Conservation (phyloP, 345 rosid genomes). For the Citrus sp. region DNA sequence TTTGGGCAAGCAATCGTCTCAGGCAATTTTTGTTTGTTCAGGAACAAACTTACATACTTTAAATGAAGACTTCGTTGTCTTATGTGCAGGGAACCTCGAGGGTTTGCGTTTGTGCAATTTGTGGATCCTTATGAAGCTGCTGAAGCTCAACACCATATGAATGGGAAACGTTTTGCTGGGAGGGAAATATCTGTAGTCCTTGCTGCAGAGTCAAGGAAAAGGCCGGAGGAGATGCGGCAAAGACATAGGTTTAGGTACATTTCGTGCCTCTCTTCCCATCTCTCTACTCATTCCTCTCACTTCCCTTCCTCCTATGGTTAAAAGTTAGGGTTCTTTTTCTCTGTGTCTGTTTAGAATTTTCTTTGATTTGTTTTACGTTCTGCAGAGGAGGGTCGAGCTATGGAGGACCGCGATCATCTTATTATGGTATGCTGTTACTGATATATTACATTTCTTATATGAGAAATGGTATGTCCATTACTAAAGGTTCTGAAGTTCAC, state of each 20-base stretch:
- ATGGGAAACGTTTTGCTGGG: constrained; percentile 78
- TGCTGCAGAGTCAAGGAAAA: constrained; percentile 91
- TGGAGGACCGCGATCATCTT: constrained; percentile 53
- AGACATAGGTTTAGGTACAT: constrained; percentile 61
- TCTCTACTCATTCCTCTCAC: no score
- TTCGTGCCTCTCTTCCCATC: not conserved
- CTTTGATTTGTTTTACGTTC: constrained; percentile 14
- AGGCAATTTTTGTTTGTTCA: constrained; percentile 12
- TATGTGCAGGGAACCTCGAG: constrained; percentile 77
- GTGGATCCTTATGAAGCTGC: constrained; percentile 84
- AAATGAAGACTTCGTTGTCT: constrained; percentile 20
- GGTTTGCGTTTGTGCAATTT: constrained; percentile 98
- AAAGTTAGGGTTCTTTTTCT: not conserved
- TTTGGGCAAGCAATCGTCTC: constrained; percentile 1
- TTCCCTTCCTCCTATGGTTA: not conserved
- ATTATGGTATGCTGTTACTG: constrained; percentile 52
- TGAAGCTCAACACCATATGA: constrained; percentile 90
- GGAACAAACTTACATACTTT: constrained; percentile 6
- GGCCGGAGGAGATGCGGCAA: constrained; percentile 96
- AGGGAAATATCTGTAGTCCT: constrained; percentile 87
- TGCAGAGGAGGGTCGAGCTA: constrained; percentile 66
- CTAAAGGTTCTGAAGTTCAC: not conserved
- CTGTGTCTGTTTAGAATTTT: not conserved
- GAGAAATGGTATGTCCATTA: not conserved
- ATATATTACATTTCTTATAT: not conserved